These are phyloP conservation scores for Corallochytrium limacisporum DNA, from an alignment of 78 protist species.

Conservation along the genomic window DNA sequence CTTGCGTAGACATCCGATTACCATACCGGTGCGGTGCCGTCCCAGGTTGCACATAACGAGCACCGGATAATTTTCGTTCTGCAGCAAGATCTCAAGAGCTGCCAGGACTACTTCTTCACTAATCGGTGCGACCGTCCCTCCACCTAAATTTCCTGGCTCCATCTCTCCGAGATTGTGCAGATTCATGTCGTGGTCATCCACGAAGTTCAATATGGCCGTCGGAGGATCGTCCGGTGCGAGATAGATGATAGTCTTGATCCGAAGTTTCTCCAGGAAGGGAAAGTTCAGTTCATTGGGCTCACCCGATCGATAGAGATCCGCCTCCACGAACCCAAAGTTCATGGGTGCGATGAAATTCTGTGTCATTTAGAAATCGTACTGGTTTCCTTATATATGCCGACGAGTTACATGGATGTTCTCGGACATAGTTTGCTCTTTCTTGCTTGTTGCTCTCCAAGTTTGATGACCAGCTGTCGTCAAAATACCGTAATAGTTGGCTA, in stretches of 20 bases:
- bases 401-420: too few relatives aligned
- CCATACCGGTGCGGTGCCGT: slow-evolving; percentile 66
- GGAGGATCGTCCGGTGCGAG: slow-evolving; percentile 74
- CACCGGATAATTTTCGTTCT: slow-evolving; percentile 63
- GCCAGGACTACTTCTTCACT: slow-evolving; percentile 64
- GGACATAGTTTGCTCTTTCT: too few relatives aligned
- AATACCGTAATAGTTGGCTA: too few relatives aligned
- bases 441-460: too few relatives aligned
- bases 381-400: too few relatives aligned
- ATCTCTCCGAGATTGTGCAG: slow-evolving; percentile 46
- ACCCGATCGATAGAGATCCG: slow-evolving; percentile 72
- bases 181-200: slow-evolving; percentile 59
- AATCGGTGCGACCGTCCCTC: slow-evolving; percentile 55
- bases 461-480: too few relatives aligned
- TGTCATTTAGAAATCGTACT: too few relatives aligned
- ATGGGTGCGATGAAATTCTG: too few relatives aligned
- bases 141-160: slow-evolving; percentile 21
- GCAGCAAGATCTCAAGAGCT: slow-evolving; percentile 54
- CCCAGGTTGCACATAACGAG: slow-evolving; percentile 76
- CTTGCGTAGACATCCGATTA: slow-evolving; percentile 84
- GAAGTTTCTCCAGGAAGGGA: slow-evolving; percentile 75
- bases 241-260: slow-evolving; percentile 49
- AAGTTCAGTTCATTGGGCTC: slow-evolving; percentile 69
- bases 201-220: slow-evolving; percentile 34
- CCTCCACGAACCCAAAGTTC: slow-evolving; percentile 80